These are phyloP conservation scores for Chlorella variabilis DNA, from an alignment of 163 green algal genomes.

Conservation along the genomic window DNA sequence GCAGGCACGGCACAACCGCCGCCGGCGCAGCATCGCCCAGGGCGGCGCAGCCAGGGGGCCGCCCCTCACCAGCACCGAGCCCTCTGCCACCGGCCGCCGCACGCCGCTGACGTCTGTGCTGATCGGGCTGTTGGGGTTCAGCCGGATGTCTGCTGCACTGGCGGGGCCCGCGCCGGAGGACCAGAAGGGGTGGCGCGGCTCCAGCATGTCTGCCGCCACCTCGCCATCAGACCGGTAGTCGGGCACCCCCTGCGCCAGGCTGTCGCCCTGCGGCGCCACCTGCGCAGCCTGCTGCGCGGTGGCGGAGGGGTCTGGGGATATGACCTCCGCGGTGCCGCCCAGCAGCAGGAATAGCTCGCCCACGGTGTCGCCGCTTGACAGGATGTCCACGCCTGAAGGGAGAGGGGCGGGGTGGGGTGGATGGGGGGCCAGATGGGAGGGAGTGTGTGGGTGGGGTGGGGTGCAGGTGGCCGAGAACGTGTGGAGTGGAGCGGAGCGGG, in stretches of 20 bases:
- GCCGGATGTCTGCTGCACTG: background rate
- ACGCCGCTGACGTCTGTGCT: background rate
- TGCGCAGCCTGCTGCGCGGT: background rate
- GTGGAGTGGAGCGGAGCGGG: no score
- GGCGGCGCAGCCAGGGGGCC: background rate
- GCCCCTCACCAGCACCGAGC: slow-evolving; percentile 1
- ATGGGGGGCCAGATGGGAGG: no score
- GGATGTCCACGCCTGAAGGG: slow-evolving; percentile 51
- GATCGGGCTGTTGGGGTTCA: background rate
- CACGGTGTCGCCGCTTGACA: slow-evolving; percentile 53
- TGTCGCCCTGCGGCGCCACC: background rate
- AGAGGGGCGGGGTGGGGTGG: no score
- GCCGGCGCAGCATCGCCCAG: no score
- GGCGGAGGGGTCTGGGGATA: slow-evolving; percentile 14
- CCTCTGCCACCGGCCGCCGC: background rate
- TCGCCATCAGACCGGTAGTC: background rate
- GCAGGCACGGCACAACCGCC: no score
- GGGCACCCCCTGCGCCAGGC: background rate
- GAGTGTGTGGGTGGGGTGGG: no score
- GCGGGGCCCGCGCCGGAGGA: background rate
- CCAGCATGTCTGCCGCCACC: background rate
- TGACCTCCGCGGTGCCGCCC: slow-evolving; percentile 46
- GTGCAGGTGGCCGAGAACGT: no score
- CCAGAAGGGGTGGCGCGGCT: background rate
- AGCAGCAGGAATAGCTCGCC: slow-evolving; percentile 64